Conservation (phyloP, 176 grass and related monocot species). For the Triticum dicoccoides region DNA sequence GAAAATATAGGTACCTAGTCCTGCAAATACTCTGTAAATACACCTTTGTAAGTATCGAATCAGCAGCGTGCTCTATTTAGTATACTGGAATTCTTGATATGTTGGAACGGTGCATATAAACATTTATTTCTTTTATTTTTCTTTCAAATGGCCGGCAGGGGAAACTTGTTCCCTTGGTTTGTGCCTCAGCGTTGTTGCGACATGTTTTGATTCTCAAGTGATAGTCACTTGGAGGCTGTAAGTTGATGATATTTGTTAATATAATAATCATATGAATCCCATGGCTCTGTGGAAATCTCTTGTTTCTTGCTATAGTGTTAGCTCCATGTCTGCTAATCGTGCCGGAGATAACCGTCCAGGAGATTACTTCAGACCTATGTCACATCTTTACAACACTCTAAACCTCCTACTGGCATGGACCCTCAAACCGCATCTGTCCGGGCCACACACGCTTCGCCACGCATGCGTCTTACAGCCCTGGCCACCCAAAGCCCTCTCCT, state of each 20-base stretch:
- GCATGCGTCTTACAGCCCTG: no score
- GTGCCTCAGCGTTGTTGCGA: slow-evolving; percentile 1
- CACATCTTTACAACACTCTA: no score
- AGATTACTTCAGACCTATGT: no score
- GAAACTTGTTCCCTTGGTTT: slow-evolving; percentile 5
- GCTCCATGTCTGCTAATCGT: background rate
- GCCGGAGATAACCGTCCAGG: background rate
- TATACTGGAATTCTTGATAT: slow-evolving; percentile 20
- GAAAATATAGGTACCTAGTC: slow-evolving; percentile 11
- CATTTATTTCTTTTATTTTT: slow-evolving; percentile 39
- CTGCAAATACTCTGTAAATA: slow-evolving; percentile 37
- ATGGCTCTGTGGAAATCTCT: background rate
- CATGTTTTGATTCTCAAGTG: background rate
- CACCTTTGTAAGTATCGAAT: slow-evolving; percentile 38
- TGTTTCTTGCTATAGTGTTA: background rate
- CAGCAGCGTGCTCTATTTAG: slow-evolving; percentile 2
- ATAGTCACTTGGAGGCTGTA: slow-evolving; percentile 33
- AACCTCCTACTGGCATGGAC: no score
- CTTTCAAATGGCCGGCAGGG: slow-evolving; percentile 24
- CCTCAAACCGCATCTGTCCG: no score
- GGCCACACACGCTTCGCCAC: no score
- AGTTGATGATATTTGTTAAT: slow-evolving; percentile 8
- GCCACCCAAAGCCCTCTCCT: no score
- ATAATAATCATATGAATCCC: slow-evolving; percentile 37
- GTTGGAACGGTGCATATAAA: slow-evolving; percentile 32